Evolutionary conservation across 164 flowering plant genomes (phyloP).

Genomic region (Vitis rotundifolia): DNA sequence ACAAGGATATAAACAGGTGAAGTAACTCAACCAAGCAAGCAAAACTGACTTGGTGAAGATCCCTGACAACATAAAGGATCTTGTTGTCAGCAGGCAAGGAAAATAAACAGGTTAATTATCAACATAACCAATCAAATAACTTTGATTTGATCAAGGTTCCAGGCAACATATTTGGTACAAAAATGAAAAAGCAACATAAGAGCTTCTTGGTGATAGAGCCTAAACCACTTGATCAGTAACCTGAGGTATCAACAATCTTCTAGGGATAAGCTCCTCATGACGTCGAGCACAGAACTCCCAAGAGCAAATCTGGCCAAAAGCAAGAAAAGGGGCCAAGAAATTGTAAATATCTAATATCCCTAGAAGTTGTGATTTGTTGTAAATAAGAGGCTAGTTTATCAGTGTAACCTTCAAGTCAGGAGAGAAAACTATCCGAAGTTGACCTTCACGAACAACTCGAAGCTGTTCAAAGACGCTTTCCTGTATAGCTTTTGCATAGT

Average conservation of each 20-base stretch:
- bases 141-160: neutral
- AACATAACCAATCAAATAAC: neutral
- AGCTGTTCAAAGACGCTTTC: conserved; percentile 99
- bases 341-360: neutral
- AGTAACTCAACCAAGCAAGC: too few relatives aligned
- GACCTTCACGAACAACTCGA: conserved; percentile 99
- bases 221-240: conserved; percentile 28
- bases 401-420: conserved; percentile 79
- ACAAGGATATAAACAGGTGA: too few relatives aligned
- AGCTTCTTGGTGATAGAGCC: conserved; percentile 1
- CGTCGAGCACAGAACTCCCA: conserved; percentile 99
- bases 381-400: neutral
- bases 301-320: conserved; percentile 73
- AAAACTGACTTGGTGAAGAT: too few relatives aligned
- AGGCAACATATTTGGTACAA: neutral
- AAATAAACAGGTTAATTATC: too few relatives aligned
- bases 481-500: conserved; percentile 98
- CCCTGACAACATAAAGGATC: too few relatives aligned
- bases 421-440: conserved; percentile 92
- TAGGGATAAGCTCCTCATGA: conserved; percentile 97
- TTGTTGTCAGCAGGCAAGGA: too few relatives aligned
- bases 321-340: neutral
- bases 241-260: conserved; percentile 87
- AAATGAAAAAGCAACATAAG: neutral
- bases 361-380: neutral